Evolutionary conservation across 345 rosid genomes (phyloP).

Genomic region (Xanthoceras sorbifolium): DNA sequence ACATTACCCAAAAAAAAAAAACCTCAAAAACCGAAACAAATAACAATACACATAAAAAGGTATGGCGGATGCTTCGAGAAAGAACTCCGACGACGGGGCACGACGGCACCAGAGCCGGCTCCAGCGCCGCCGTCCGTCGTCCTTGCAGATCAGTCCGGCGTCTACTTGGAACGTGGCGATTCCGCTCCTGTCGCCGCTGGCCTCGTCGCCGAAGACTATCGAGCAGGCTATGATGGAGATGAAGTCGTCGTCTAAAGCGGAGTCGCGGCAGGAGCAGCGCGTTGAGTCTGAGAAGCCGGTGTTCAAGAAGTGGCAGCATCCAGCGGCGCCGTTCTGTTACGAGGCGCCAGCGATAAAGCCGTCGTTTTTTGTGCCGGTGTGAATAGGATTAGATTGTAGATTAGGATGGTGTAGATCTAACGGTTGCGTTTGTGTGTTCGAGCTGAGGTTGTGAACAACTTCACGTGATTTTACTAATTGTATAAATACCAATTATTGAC

Average conservation of each 20-base stretch:
- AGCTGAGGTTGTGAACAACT: neutral
- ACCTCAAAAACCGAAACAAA: neutral
- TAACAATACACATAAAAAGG: no score
- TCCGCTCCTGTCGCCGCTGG: slow-evolving; percentile 85
- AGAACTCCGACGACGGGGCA: slow-evolving; percentile 16
- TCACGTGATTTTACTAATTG: slow-evolving; percentile 10
- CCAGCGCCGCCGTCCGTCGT: slow-evolving; percentile 74
- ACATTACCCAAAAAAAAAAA: neutral
- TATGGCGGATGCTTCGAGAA: slow-evolving; percentile 39
- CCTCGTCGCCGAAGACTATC: slow-evolving; percentile 48
- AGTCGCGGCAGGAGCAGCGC: slow-evolving; percentile 31
- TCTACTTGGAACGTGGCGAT: slow-evolving; percentile 78
- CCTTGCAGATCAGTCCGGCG: slow-evolving; percentile 57
- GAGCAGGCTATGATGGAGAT: slow-evolving; percentile 30
- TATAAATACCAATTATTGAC: neutral
- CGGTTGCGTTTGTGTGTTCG: neutral
- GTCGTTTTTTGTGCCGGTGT: slow-evolving; percentile 60
- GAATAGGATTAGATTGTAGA: slow-evolving; percentile 5
- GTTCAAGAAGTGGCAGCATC: slow-evolving; percentile 90
- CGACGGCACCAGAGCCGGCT: slow-evolving; percentile 64
- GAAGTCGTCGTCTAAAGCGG: slow-evolving; percentile 31
- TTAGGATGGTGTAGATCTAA: slow-evolving; percentile 25
- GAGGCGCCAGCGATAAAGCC: slow-evolving; percentile 49
- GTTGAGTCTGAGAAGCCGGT: slow-evolving; percentile 45
- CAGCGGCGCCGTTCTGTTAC: slow-evolving; percentile 77